Conservation (phyloP, 352 stramenopile species). For the Phytophthora fragariaefolia region DNA sequence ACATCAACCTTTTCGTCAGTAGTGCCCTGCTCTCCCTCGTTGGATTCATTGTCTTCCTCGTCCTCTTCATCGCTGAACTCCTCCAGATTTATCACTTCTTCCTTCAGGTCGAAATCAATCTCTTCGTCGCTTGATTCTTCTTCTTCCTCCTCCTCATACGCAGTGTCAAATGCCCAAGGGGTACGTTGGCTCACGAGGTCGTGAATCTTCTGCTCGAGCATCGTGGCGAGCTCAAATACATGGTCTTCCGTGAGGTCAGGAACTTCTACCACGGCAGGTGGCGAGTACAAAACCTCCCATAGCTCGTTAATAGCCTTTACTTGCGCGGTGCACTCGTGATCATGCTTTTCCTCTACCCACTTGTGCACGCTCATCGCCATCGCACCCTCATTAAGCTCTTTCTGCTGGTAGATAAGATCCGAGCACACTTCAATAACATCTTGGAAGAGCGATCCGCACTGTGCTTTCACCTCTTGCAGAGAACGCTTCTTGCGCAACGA, state of each 20-base stretch:
- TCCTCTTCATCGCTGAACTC: slow-evolving; percentile 23
- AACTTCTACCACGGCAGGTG: slow-evolving; percentile 73
- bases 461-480: slow-evolving; percentile 75
- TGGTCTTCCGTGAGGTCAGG: slow-evolving; percentile 53
- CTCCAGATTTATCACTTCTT: slow-evolving; percentile 28
- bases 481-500: slow-evolving; percentile 62
- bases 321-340: slow-evolving; percentile 69
- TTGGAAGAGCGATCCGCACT: slow-evolving; percentile 79
- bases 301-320: slow-evolving; percentile 85
- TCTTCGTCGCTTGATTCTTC: slow-evolving; percentile 28
- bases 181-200: slow-evolving; percentile 60
- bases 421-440: slow-evolving; percentile 88
- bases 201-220: slow-evolving; percentile 52
- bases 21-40: too few relatives aligned
- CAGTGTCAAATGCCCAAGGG: slow-evolving; percentile 63
- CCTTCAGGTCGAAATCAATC: slow-evolving; percentile 24
- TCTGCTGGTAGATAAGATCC: slow-evolving; percentile 83
- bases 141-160: slow-evolving; percentile 33
- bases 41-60: slow-evolving; percentile 21
- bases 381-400: slow-evolving; percentile 73
- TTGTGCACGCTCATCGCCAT: slow-evolving; percentile 92
- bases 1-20: slow-evolving; percentile 4
- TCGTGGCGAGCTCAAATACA: slow-evolving; percentile 52
- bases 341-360: slow-evolving; percentile 79
- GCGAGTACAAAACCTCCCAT: slow-evolving; percentile 66